These are phyloP conservation scores for Kwoniella dejecticola DNA, from an alignment of 768 basidiomycete genomes.

Conservation along the genomic window DNA sequence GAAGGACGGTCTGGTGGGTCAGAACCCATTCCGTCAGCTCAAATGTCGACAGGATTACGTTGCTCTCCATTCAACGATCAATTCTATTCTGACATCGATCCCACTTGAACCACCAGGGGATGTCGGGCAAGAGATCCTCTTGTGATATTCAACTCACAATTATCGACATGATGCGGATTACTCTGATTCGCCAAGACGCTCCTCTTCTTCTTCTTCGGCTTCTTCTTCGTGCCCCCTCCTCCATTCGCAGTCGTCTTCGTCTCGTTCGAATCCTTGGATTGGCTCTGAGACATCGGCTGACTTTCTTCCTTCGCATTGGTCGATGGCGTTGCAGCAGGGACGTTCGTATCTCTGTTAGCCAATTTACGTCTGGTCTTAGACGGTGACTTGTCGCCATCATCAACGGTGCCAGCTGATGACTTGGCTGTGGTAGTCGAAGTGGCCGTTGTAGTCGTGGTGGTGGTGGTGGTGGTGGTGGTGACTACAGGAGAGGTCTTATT, in stretches of 20 bases:
- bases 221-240: conserved; percentile 39
- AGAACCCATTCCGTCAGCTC: conserved; percentile 8
- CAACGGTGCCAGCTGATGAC: background rate
- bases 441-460: too few relatives aligned
- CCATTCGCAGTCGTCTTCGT: conserved; percentile 1
- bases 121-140: too few relatives aligned
- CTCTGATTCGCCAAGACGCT: conserved; percentile 86
- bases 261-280: conserved; percentile 16
- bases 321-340: background rate
- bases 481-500: conserved; percentile 19
- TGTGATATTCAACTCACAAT: conserved; percentile 66
- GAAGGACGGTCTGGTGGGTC: conserved; percentile 42
- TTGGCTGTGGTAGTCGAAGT: conserved; percentile 7
- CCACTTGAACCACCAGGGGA: too few relatives aligned
- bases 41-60: too few relatives aligned
- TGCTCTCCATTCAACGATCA: too few relatives aligned
- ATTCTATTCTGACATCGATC: too few relatives aligned
- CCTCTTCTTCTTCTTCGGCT: conserved; percentile 88
- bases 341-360: conserved; percentile 6
- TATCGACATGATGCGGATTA: conserved; percentile 91
- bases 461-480: conserved; percentile 8
- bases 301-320: background rate
- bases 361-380: conserved; percentile 19
- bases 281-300: conserved; percentile 14
- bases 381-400: conserved; percentile 15